phyloP scores from a whole-genome alignment of 2,329 filamentous ascomycete species.

The Aspergillus viridinutans region DNA sequence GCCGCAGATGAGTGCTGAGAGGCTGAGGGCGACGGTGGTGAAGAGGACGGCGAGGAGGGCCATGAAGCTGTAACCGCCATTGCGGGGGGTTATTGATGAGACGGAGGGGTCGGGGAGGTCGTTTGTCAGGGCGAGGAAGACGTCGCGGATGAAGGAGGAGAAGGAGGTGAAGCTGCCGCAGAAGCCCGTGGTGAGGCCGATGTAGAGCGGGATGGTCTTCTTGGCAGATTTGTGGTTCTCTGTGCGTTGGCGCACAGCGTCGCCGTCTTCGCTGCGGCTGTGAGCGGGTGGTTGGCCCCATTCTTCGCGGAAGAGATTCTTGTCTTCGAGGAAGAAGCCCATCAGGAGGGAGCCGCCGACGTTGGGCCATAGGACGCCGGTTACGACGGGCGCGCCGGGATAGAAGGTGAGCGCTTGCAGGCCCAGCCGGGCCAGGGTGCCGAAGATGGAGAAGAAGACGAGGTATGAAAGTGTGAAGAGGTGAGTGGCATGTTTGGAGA shows the following conservation, averaged over 20 bases:
- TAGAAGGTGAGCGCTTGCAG: conserved; percentile 76
- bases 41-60: conserved; percentile 73
- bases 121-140: conserved; percentile 75
- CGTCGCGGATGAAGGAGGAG: conserved; percentile 76
- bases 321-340: conserved; percentile 80
- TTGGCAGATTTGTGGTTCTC: conserved; percentile 62
- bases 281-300: conserved; percentile 44
- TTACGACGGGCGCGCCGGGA: conserved; percentile 68
- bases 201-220: conserved; percentile 83
- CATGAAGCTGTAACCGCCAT: conserved; percentile 77
- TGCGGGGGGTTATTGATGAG: conserved; percentile 47
- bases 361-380: conserved; percentile 81
- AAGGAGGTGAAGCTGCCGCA: conserved; percentile 90
- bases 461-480: conserved; percentile 76
- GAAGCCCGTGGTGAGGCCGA: conserved; percentile 80
- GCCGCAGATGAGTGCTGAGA: conserved; percentile 67
- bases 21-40: conserved; percentile 64
- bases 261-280: conserved; percentile 18
- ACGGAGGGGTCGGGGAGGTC: conserved; percentile 56
- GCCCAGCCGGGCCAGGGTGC: conserved; percentile 77
- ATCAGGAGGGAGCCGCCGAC: conserved; percentile 75
- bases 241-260: conserved; percentile 23
- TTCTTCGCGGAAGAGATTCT: conserved; percentile 67
- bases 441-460: conserved; percentile 77
- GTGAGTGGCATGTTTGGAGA: conserved; percentile 53